A percentile compares a stretch with the other conserved stretches of the same genome.
phyloP scores from a whole-genome alignment of 306 rosid species.

The Argentina anserina region DNA sequence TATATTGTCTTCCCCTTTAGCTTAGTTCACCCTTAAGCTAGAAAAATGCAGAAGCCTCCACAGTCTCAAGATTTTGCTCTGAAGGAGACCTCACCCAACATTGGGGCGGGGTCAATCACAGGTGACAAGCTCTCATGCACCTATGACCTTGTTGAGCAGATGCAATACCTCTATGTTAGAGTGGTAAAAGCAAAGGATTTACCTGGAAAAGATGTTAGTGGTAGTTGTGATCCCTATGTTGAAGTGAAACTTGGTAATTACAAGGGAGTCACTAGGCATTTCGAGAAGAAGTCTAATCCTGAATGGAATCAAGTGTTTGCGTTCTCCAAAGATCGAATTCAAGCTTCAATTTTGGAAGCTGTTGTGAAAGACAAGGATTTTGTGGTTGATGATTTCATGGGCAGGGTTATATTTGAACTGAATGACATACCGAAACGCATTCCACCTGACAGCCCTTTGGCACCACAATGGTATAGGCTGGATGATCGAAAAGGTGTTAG shows the following conservation, averaged over 20 bases:
- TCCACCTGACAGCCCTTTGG: conserved; percentile 91
- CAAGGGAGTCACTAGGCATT: conserved; percentile 68
- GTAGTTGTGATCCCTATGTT: conserved; percentile 84
- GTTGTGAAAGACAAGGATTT: conserved; percentile 79
- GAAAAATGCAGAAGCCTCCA: conserved; percentile 72
- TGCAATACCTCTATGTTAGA: conserved; percentile 78
- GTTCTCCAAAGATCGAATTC: conserved; percentile 77
- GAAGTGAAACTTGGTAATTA: conserved; percentile 91
- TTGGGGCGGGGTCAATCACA: conserved; percentile 56
- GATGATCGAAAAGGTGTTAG: conserved; percentile 59
- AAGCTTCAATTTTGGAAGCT: conserved; percentile 78
- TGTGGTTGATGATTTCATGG: conserved; percentile 70
- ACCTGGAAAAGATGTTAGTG: conserved; percentile 77
- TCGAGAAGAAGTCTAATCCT: conserved; percentile 80
- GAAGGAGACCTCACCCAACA: conserved; percentile 83
- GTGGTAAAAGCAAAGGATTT: conserved; percentile 88
- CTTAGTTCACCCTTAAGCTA: conserved; percentile 10
- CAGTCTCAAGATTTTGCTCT: conserved; percentile 68
- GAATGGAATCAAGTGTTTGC: conserved; percentile 81
- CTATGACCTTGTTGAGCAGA: conserved; percentile 90
- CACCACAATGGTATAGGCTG: conserved; percentile 86
- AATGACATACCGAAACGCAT: conserved; percentile 70
- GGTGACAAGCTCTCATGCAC: conserved; percentile 77
- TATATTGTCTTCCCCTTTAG: background rate
- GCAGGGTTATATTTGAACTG: conserved; percentile 62